Evolutionary conservation across 108 stramenopile genomes (phyloP).

Genomic region (Skeletonema tropicum): DNA sequence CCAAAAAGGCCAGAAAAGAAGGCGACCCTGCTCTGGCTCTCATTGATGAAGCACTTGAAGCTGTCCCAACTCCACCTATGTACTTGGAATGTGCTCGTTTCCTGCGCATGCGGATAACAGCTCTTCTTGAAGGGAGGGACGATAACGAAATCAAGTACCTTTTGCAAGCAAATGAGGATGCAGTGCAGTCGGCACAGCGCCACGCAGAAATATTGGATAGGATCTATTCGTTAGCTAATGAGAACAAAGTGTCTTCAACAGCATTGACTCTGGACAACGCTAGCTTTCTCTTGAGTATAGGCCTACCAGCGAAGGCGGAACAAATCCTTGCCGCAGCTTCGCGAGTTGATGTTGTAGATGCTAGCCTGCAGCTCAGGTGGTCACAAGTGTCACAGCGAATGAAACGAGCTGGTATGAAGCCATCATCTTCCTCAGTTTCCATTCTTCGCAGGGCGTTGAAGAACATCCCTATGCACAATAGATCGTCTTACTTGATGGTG

Average conservation of each 20-base stretch:
- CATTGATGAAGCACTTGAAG: slow-evolving; percentile 60
- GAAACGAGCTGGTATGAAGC: slow-evolving; percentile 8
- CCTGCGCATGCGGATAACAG: slow-evolving; percentile 42
- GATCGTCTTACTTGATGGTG: slow-evolving; percentile 48
- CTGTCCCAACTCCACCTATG: slow-evolving; percentile 64
- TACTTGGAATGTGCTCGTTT: slow-evolving; percentile 63
- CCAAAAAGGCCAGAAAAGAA: slow-evolving; percentile 49
- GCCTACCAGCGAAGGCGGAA: slow-evolving; percentile 41
- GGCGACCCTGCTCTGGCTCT: slow-evolving; percentile 53
- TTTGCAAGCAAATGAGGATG: slow-evolving; percentile 24
- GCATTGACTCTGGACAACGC: slow-evolving; percentile 63
- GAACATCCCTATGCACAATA: slow-evolving; percentile 54
- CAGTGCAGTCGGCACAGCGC: slow-evolving; percentile 21
- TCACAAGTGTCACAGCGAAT: slow-evolving; percentile 48
- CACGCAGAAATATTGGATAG: slow-evolving; percentile 36
- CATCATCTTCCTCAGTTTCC: slow-evolving; percentile 19
- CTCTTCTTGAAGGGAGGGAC: slow-evolving; percentile 12
- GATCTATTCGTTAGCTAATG: slow-evolving; percentile 27
- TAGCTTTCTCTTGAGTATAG: slow-evolving; percentile 47
- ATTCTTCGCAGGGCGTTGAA: slow-evolving; percentile 60
- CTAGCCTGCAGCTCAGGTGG: slow-evolving; percentile 61
- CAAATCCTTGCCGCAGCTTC: slow-evolving; percentile 30
- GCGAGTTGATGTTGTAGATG: slow-evolving; percentile 3
- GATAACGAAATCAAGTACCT: slow-evolving; percentile 25
- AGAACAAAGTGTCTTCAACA: slow-evolving; percentile 30